Base-by-base conservation (phyloP, 192 early-diverging fungal genomes). In the Chytriomyces hyalinus region DNA sequence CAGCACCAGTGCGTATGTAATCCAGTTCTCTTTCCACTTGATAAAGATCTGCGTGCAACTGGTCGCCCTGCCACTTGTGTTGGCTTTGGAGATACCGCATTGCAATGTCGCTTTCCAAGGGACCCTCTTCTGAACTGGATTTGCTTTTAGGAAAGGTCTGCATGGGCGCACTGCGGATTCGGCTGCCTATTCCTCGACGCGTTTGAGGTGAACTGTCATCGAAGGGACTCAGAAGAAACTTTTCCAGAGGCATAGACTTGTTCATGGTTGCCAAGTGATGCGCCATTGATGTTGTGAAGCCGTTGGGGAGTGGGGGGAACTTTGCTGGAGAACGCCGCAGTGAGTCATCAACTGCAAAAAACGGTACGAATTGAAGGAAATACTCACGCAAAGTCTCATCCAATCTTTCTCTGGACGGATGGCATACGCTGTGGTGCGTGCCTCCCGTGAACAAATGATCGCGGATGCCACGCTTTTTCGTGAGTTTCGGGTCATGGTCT, bases 241-340 rank as follows among this genome's bases (percentile, higher is more conserved):
- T 75, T 60, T 84, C 83, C 53, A 87, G 59, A 3, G 86, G 82
- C 86, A 87, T 87, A 10, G 83, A 79, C 53, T 81, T 82, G 74
- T 81, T 82, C 36, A 82, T 77, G 45, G 72, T 84, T 46, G 73
- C 73, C 36, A 87, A 66, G 61, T 83, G 80, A 46, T 84, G 64
- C 0, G 83, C 62, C 61, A 80, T 73, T 5, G 62, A 49, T 78
- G 76, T 68, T 67, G 74, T 67, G 49, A 63, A 70, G 7, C 49
- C 84, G 6, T 43, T 17, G 2, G 53, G 66, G 13, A 78, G 69
- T 2, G 77, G 77, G 15, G 77, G 77, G 45, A 78, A 78, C 44
- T 78, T 78, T 17, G 51, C 76, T 78, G 67, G 11, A 47, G 22
- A 20, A 51, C 10, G 9, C 13, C 10, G 9, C 13, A 68, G 28